Evolutionary conservation across 2,329 filamentous ascomycete genomes (phyloP), one percentile per base, ranked within the genome.

Genomic region (Zalaria obscura): DNA sequence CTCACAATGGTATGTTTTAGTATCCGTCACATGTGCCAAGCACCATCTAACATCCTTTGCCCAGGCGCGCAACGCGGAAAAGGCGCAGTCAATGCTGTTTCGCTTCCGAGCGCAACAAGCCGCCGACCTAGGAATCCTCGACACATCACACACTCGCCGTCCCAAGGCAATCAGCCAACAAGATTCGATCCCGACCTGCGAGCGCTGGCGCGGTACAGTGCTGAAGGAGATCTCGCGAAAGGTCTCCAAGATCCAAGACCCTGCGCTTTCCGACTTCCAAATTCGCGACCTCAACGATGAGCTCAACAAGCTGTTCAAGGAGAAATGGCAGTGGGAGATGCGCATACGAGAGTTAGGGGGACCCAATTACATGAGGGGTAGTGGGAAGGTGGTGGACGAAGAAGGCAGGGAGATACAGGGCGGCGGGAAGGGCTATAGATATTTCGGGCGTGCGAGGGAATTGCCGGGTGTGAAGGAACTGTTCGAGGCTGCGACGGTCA

Each of bases 61-160:
- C 25, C 52, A 87, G 89, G 88, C 89, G 58, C 89, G 89, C 59
- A 95, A 96, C 65, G 89, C 85, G 36, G 89, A 96, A 74, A 98
- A 96, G 65, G 89, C 91, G 56, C 91, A 98, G 71, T 95, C 88
- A 38, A 98, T 98, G 89, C 89, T 98, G 64, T 98, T 95, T 70
- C 89, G 91, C 72, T 98, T 98, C 72, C 86, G 91, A 62, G 91
- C 93, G 58, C 84, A 89, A 54, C 91, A 96, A 75, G 89, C 89
- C 50, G 86, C 87, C 49, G 88, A 95, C 66, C 75, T 95, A 38
- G 89, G 89, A 57, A 95, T 96, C 63, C 84, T 98, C 65, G 89
- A 96, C 69, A 83, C 83, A 27, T 83, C 86, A 45, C 84, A 88
- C 47, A 82, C 86, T 5, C 84, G 88, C 7, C 86, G 91, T 2